Percentiles rank a stretch among this genome's conserved stretches.
Evolutionary conservation across 2,329 filamentous ascomycete species (phyloP).

Genomic region (Penicillium sp.): DNA sequence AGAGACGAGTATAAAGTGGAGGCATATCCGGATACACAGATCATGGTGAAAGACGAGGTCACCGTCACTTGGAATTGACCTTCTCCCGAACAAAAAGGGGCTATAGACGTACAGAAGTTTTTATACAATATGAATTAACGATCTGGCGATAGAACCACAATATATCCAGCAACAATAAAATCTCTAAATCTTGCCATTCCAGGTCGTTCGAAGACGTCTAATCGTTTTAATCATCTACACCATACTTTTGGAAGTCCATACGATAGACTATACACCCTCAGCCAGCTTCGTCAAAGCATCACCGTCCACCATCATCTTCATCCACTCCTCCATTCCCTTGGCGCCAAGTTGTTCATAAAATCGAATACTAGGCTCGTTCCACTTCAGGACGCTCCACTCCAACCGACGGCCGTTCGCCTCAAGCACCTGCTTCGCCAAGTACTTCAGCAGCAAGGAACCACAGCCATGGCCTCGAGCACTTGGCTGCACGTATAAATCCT

Average conservation of each 20-base stretch:
- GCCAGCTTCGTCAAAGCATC: conserved; percentile 45
- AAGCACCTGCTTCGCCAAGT: conserved; percentile 76
- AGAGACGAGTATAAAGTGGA: too few relatives aligned
- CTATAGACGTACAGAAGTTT: too few relatives aligned
- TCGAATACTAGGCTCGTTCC: conserved; percentile 86
- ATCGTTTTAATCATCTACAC: not conserved
- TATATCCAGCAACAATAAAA: not conserved
- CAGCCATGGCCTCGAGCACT: conserved; percentile 73
- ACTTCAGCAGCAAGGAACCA: conserved; percentile 71
- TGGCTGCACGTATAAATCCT: conserved; percentile 83
- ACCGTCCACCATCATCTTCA: conserved; percentile 53
- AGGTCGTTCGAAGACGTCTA: too few relatives aligned
- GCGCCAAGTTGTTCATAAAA: conserved; percentile 67
- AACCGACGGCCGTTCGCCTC: conserved; percentile 71
- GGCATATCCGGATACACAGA: too few relatives aligned
- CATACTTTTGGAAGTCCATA: not conserved
- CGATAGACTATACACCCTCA: conserved; percentile 10
- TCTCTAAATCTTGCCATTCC: too few relatives aligned
- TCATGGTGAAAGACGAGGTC: too few relatives aligned
- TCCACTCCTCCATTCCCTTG: conserved; percentile 49
- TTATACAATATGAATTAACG: not conserved
- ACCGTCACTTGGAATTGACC: too few relatives aligned
- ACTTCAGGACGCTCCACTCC: conserved; percentile 89
- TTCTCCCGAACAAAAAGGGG: too few relatives aligned
- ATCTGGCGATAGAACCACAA: not conserved